Conservation (phyloP, 257 asterid species). For the Solanum paucissectum region DNA sequence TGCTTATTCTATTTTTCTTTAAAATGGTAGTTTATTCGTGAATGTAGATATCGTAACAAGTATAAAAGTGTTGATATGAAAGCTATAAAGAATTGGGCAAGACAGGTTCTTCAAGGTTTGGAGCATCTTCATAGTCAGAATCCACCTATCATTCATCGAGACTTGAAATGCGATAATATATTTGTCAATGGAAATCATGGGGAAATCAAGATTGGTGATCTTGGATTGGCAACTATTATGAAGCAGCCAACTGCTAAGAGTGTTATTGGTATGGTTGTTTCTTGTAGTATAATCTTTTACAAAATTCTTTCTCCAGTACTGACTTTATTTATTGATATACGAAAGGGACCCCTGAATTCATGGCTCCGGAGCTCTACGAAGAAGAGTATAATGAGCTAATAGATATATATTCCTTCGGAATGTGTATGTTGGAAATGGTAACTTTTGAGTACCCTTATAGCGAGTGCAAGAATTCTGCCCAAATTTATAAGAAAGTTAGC, state of each 20-base stretch:
- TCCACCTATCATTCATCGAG: slow-evolving; percentile 5
- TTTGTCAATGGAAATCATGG: slow-evolving; percentile 9
- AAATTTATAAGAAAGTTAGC: slow-evolving; percentile 31
- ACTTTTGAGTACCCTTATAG: slow-evolving; percentile 31
- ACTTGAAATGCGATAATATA: slow-evolving; percentile 15
- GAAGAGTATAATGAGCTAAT: slow-evolving; percentile 35
- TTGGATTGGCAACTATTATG: slow-evolving; percentile 24
- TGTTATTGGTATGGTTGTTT: slow-evolving; percentile 16
- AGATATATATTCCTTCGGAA: slow-evolving; percentile 34
- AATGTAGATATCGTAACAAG: slow-evolving; percentile 3
- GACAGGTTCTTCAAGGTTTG: slow-evolving; percentile 15
- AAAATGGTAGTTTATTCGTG: neutral
- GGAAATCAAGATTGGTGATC: slow-evolving; percentile 21
- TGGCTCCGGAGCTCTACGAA: slow-evolving; percentile 34
- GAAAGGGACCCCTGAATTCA: slow-evolving; percentile 25
- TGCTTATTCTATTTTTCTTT: neutral
- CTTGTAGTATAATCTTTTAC: neutral
- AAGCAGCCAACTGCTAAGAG: slow-evolving; percentile 1
- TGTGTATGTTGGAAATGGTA: slow-evolving; percentile 35
- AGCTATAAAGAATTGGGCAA: slow-evolving; percentile 19
- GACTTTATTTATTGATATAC: neutral
- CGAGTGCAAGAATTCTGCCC: slow-evolving; percentile 27
- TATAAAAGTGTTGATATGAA: slow-evolving; percentile 10
- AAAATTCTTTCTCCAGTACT: neutral
- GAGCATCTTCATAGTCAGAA: slow-evolving; percentile 11